A percentile compares a stretch with the other conserved stretches of the same genome.
phyloP scores from a whole-genome alignment of 176 grass and related monocot genomes.

The Pharus latifolius region DNA sequence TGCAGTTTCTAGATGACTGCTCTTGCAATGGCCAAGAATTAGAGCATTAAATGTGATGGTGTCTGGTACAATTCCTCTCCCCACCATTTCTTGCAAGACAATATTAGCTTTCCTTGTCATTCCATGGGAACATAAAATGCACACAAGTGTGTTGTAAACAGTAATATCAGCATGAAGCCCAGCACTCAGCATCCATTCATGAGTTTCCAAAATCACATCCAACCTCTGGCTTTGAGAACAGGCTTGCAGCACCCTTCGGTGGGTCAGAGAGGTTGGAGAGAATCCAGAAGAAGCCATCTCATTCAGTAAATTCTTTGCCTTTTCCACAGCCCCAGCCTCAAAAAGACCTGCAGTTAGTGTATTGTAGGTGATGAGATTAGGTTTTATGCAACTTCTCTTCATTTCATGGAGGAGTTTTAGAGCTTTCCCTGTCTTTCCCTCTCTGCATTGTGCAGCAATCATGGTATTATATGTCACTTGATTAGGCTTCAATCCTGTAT shows the following conservation, averaged over 20 bases:
- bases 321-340: slow-evolving; percentile 22
- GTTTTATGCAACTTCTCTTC: slow-evolving; percentile 44
- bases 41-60: slow-evolving; percentile 71
- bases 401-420: slow-evolving; percentile 51
- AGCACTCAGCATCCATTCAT: slow-evolving; percentile 47
- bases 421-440: slow-evolving; percentile 51
- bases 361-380: slow-evolving; percentile 79
- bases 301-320: slow-evolving; percentile 53
- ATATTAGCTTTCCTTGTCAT: slow-evolving; percentile 55
- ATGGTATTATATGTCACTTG: slow-evolving; percentile 82
- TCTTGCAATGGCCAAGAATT: slow-evolving; percentile 88
- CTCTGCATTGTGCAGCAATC: slow-evolving; percentile 53
- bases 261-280: slow-evolving; percentile 37
- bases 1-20: slow-evolving; percentile 50
- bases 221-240: slow-evolving; percentile 43
- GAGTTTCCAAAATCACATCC: slow-evolving; percentile 52
- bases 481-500: slow-evolving; percentile 64
- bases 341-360: slow-evolving; percentile 45
- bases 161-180: slow-evolving; percentile 45
- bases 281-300: slow-evolving; percentile 48
- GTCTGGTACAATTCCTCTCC: slow-evolving; percentile 53
- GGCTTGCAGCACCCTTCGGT: slow-evolving; percentile 54
- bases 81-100: slow-evolving; percentile 66
- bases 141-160: slow-evolving; percentile 67
- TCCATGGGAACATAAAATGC: slow-evolving; percentile 58